Percentiles rank a stretch among this genome's conserved stretches.
Conservation (phyloP, 345 rosid genomes). For the Eucalyptus curtisii region DNA sequence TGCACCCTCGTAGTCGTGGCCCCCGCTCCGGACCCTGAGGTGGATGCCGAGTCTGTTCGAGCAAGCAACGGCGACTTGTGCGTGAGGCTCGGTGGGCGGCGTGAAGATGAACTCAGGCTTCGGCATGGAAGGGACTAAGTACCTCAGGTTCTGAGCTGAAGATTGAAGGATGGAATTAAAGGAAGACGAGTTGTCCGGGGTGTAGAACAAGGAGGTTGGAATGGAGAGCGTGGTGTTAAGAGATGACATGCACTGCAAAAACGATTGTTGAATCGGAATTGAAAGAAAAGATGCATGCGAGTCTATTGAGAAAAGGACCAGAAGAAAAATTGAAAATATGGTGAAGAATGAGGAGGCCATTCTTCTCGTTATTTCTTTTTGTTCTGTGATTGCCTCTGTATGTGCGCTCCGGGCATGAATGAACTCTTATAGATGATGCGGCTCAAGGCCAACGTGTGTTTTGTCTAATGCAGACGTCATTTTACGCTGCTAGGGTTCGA, state of each 20-base stretch:
- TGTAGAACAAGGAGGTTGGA: conserved; percentile 4
- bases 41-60: neutral
- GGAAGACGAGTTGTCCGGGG: neutral
- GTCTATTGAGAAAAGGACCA: neutral
- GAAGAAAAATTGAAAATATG: neutral
- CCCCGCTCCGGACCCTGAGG: conserved; percentile 10
- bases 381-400: neutral
- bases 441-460: neutral
- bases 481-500: neutral
- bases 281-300: neutral
- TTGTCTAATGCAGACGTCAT: neutral
- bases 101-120: conserved; percentile 10
- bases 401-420: neutral
- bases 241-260: neutral
- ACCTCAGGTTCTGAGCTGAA: neutral
- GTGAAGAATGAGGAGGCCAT: neutral
- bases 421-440: neutral
- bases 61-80: conserved; percentile 11
- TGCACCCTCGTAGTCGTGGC: conserved; percentile 16
- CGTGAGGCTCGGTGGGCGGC: neutral
- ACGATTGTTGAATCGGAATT: neutral
- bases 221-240: neutral
- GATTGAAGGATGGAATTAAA: neutral
- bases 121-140: neutral
- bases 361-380: neutral